These are phyloP conservation scores for Pseudopyricularia cyperi DNA, from an alignment of 2,329 filamentous ascomycete genomes.

Conservation along the genomic window DNA sequence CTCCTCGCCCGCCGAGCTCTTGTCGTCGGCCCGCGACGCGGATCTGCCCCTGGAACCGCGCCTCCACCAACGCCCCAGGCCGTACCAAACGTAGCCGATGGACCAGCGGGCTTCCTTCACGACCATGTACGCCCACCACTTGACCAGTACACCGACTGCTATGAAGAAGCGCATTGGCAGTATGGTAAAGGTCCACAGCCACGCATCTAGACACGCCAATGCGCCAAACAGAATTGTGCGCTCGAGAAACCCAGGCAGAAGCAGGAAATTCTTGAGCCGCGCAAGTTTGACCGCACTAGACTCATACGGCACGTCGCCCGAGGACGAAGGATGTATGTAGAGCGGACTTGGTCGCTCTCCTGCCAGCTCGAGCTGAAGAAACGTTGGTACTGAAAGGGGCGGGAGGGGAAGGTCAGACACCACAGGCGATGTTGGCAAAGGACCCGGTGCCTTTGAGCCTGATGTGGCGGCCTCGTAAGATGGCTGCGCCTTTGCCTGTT, in stretches of 20 bases:
- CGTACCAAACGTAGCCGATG: slow-evolving; percentile 64
- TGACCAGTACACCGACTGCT: slow-evolving; percentile 60
- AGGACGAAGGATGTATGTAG: slow-evolving; percentile 49
- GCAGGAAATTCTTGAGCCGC: slow-evolving; percentile 75
- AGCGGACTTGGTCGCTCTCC: slow-evolving; percentile 48
- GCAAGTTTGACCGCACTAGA: slow-evolving; percentile 88
- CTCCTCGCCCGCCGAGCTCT: slow-evolving; percentile 21
- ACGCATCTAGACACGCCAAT: slow-evolving; percentile 84
- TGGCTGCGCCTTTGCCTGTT: slow-evolving; percentile 8
- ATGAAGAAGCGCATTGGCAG: slow-evolving; percentile 78
- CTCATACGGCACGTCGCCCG: slow-evolving; percentile 63
- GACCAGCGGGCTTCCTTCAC: slow-evolving; percentile 61
- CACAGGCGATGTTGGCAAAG: slow-evolving; percentile 31
- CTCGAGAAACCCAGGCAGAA: slow-evolving; percentile 72
- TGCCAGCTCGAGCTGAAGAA: slow-evolving; percentile 51
- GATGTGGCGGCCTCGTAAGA: background rate
- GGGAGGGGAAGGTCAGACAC: slow-evolving; percentile 46
- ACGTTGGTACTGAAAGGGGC: slow-evolving; percentile 53
- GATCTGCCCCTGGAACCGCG: background rate
- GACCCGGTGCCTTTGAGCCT: no score
- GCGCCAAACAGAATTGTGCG: slow-evolving; percentile 77
- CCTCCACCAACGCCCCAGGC: slow-evolving; percentile 69
- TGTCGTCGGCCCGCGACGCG: slow-evolving; percentile 6
- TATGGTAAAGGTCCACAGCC: slow-evolving; percentile 95
- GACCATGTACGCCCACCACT: slow-evolving; percentile 66